A percentile compares a stretch with the other conserved stretches of the same genome.
phyloP scores from a whole-genome alignment of 148 eudicot genomes.

The Silene uniflora region DNA sequence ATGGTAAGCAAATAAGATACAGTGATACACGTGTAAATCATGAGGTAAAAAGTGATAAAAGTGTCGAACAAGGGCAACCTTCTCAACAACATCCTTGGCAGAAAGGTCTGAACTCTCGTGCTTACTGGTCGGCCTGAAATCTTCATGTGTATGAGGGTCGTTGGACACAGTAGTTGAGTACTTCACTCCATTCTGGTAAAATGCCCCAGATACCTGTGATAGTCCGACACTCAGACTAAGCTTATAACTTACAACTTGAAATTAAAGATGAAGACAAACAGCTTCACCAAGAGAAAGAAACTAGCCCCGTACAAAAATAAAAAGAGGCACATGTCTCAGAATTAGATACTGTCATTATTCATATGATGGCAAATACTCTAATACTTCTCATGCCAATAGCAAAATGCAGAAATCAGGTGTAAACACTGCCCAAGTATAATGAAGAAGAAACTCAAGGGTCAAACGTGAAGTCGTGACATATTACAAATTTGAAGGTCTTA shows the following conservation, averaged over 20 bases:
- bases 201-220: constrained; percentile 49
- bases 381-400: background rate
- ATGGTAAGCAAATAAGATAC: background rate
- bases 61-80: constrained; percentile 39
- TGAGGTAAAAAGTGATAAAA: background rate
- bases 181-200: constrained; percentile 41
- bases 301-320: background rate
- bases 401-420: background rate
- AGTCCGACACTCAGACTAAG: background rate
- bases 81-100: constrained; percentile 69
- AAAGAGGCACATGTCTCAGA: background rate
- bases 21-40: background rate
- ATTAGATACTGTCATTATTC: background rate
- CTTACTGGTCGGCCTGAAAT: constrained; percentile 77
- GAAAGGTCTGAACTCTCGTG: constrained; percentile 49
- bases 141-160: constrained; percentile 91
- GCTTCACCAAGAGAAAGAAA: background rate
- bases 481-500: background rate
- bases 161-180: constrained; percentile 61
- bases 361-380: background rate
- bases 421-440: background rate
- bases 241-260: background rate
- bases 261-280: background rate
- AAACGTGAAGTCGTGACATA: background rate
- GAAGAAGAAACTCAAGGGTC: background rate